Percentiles rank a stretch among this genome's conserved stretches.
Evolutionary conservation across 768 basidiomycete genomes (phyloP).

Genomic region (Boletus barrowsii): DNA sequence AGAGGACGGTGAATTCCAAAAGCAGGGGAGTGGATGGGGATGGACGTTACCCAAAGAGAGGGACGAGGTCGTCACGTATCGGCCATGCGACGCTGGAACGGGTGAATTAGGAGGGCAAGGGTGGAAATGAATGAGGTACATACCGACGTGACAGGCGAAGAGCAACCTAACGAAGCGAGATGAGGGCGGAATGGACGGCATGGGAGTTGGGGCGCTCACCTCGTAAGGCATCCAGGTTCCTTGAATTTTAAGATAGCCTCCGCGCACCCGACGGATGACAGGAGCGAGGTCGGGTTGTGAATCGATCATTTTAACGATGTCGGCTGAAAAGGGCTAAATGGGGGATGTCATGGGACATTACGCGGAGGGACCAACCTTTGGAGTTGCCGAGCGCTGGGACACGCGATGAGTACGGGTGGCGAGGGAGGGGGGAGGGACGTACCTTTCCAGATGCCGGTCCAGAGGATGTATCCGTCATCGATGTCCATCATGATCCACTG

Average conservation of each 20-base stretch:
- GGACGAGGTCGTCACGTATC: slow-evolving; percentile 80
- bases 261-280: slow-evolving; percentile 79
- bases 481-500: slow-evolving; percentile 97
- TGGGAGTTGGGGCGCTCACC: slow-evolving; percentile 39
- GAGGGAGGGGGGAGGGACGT: slow-evolving; percentile 8
- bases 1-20: slow-evolving; percentile 17
- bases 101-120: slow-evolving; percentile 11
- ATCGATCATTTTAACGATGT: slow-evolving; percentile 92
- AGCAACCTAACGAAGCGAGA: slow-evolving; percentile 55
- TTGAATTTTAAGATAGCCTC: slow-evolving; percentile 88
- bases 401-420: slow-evolving; percentile 9
- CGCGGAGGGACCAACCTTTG: slow-evolving; percentile 48
- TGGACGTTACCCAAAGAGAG: slow-evolving; percentile 74
- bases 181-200: slow-evolving; percentile 19
- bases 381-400: slow-evolving; percentile 74
- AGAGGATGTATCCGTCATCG: slow-evolving; percentile 87
- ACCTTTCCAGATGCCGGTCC: slow-evolving; percentile 97
- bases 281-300: slow-evolving; percentile 84
- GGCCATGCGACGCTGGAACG: slow-evolving; percentile 75
- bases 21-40: not conserved
- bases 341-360: slow-evolving; percentile 3
- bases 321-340: slow-evolving; percentile 49
- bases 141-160: slow-evolving; percentile 77
- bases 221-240: slow-evolving; percentile 95
- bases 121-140: slow-evolving; percentile 27